Evolutionary conservation across 192 early-diverging fungal genomes (phyloP).

Genomic region (Rhizophagus prolifer): DNA sequence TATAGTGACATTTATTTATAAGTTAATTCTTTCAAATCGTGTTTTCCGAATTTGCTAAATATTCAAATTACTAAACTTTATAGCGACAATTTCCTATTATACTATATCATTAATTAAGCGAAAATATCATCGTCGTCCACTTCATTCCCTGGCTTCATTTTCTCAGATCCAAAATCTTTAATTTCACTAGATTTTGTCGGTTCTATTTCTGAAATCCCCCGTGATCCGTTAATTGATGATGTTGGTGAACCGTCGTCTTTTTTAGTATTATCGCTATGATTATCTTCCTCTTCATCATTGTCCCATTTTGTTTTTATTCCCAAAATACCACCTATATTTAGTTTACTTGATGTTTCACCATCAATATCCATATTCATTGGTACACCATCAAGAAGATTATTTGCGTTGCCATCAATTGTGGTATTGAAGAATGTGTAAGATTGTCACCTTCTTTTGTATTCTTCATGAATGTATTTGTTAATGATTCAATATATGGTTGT

Average conservation of each 20-base stretch:
- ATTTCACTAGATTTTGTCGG: not conserved
- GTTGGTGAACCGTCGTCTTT: not conserved
- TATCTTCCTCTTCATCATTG: conserved; percentile 1
- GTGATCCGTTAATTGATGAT: not conserved
- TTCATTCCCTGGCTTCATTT: not conserved
- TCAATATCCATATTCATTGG: not conserved
- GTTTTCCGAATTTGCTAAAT: too few species aligned
- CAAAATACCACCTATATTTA: not conserved
- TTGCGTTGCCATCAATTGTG: not conserved
- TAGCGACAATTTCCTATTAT: not conserved
- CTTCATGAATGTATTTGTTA: conserved; percentile 52
- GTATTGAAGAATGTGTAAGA: not conserved
- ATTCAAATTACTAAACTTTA: not conserved
- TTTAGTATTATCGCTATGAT: not conserved
- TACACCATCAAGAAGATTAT: not conserved
- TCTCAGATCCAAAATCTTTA: not conserved
- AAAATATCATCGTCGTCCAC: not conserved
- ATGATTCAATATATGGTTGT: conserved; percentile 57
- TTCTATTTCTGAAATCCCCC: not conserved
- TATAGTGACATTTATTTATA: too few species aligned
- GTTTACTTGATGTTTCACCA: not conserved
- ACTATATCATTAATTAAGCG: not conserved
- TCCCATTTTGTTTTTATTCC: not conserved
- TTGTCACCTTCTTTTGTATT: conserved; percentile 36
- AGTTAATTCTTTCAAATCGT: too few species aligned